A percentile compares a stretch with the other conserved stretches of the same genome.
phyloP scores from a whole-genome alignment of 805 yeast species.

The Cyberlindnera euphorbiae region DNA sequence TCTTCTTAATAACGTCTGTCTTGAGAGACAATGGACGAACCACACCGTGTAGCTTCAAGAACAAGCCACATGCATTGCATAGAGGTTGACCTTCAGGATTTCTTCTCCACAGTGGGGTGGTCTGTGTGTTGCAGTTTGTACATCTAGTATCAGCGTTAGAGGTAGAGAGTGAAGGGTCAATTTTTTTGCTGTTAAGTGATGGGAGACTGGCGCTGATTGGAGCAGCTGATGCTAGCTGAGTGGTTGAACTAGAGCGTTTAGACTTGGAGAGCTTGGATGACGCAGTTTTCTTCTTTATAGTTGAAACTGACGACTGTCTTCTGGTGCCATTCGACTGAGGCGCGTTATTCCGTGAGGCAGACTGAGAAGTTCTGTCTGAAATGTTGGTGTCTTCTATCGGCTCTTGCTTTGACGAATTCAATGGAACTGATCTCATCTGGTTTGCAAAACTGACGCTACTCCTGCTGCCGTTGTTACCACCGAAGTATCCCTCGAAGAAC shows the following conservation, averaged over 20 bases:
- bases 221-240: slow-evolving; percentile 13
- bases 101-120: slow-evolving; percentile 94
- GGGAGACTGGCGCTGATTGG: no score
- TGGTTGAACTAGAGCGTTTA: slow-evolving; percentile 20
- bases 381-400: no score
- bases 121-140: slow-evolving; percentile 85
- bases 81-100: slow-evolving; percentile 89
- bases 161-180: slow-evolving; percentile 7
- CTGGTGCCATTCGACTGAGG: no score
- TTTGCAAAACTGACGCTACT: slow-evolving; percentile 20
- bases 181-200: no score
- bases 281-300: slow-evolving; percentile 22
- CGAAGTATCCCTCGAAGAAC: slow-evolving; percentile 24
- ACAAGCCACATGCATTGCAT: slow-evolving; percentile 95
- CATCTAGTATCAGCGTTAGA: slow-evolving; percentile 38
- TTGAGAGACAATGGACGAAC: slow-evolving; percentile 87
- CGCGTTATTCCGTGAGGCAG: no score
- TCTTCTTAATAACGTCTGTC: slow-evolving; percentile 87
- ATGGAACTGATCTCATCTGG: slow-evolving; percentile 22
- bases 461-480: slow-evolving; percentile 10
- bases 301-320: slow-evolving; percentile 18
- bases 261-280: slow-evolving; percentile 19
- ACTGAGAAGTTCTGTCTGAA: slow-evolving; percentile 4
- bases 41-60: slow-evolving; percentile 90
- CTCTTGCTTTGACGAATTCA: no score